Evolutionary conservation across 768 basidiomycete genomes (phyloP), one percentile per base, ranked within the genome.

Genomic region (Amyloporia xantha): DNA sequence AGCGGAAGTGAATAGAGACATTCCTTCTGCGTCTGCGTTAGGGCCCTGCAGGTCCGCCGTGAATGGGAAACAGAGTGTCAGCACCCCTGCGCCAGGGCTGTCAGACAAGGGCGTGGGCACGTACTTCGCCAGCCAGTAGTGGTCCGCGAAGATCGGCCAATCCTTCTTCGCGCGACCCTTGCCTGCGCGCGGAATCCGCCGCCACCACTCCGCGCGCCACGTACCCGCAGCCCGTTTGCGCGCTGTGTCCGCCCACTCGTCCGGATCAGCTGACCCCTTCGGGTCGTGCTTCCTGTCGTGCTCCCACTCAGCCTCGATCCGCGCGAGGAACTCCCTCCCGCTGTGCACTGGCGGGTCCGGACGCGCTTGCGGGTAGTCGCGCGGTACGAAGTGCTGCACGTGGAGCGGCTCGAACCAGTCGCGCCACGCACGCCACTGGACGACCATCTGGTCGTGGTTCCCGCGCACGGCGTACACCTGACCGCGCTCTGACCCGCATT

Each of bases 381-480:
- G 45, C 9, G 44, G 39, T n/a, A 41, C 17, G n/a, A 42, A 37
- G 44, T 55, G 55, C 37, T 53, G 47, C 23, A 58, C 47, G 47
- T 56, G 47, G 12, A 61, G 53, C 17, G 43, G 44, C 47, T 59
- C 60, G 48, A 94, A 80, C 90, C 91, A 95, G 15, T 85, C 72
- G 44, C 88, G 76, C 91, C 91, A 98, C 1, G 74, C 70, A 21
- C 82, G 74, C 94, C 94, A 96, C 67, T 95, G 87, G 39, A 97
- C 75, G 38, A 93, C 79, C 53, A 76, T 76, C 66, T 97, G 91
- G 68, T 98, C 94, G 61, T 97, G 91, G 63, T 98, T 98, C 0
- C 95, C 94, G 25, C 94, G 80, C 2, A 96, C 91, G 13, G 91
- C 92, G 20, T 75, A 75, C 37, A 91, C 71, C 48, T 36, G 44